These are phyloP conservation scores for Ceratobasidium sp. DNA, from an alignment of 1,284 basidiomycete genomes.

Conservation along the genomic window DNA sequence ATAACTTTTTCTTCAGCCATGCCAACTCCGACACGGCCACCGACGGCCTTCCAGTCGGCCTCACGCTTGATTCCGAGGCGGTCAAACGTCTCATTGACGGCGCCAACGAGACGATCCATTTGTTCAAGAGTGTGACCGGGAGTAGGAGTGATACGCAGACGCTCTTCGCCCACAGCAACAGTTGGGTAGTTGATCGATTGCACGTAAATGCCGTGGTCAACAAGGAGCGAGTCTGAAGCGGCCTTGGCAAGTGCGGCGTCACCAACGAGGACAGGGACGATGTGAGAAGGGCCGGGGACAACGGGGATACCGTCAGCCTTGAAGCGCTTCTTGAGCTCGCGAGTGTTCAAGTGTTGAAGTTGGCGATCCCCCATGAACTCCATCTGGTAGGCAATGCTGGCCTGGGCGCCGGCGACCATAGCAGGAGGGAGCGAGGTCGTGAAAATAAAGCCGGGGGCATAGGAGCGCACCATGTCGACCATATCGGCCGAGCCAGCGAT, in stretches of 20 bases:
- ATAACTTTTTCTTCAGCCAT: constrained; percentile 65
- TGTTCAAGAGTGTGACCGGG: constrained; percentile 95
- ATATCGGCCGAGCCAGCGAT: constrained; percentile 95
- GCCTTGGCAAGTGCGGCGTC: constrained; percentile 93
- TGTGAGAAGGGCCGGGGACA: constrained; percentile 97
- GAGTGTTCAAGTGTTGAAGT: constrained; percentile 96
- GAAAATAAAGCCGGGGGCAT: constrained; percentile 99
- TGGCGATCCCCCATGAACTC: constrained; percentile 92
- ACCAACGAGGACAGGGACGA: constrained; percentile 96
- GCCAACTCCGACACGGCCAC: constrained; percentile 85
- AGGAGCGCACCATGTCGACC: constrained; percentile 95
- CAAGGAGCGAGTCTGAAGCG: constrained; percentile 92
- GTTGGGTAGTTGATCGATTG: constrained; percentile 99
- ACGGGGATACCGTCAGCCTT: constrained; percentile 91
- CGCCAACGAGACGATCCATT: constrained; percentile 83
- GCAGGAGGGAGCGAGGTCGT: constrained; percentile 97
- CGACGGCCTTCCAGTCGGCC: constrained; percentile 83
- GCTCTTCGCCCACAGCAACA: constrained; percentile 92
- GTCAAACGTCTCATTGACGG: constrained; percentile 89
- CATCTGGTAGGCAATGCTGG: constrained; percentile 94
- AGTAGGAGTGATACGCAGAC: constrained; percentile 95
- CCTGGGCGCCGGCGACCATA: constrained; percentile 92
- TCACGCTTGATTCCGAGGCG: constrained; percentile 90
- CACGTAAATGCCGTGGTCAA: constrained; percentile 95
- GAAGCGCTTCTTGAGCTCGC: constrained; percentile 88